A percentile compares a stretch with the other conserved stretches of the same genome.
phyloP scores from a whole-genome alignment of 768 basidiomycete genomes.

The Suillus occidentalis region DNA sequence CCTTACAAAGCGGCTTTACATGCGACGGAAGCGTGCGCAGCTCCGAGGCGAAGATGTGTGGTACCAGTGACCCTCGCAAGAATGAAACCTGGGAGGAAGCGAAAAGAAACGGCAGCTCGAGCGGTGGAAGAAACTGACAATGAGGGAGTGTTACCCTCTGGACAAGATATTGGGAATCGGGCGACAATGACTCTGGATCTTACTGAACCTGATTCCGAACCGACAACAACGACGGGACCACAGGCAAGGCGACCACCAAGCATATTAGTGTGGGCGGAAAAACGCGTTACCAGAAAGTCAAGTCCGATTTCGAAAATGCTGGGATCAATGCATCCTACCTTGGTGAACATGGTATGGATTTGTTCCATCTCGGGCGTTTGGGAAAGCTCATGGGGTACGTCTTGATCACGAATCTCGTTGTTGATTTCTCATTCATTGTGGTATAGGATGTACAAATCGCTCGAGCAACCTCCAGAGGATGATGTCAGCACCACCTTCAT shows the following conservation, averaged over 20 bases:
- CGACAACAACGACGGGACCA: slow-evolving; percentile 12
- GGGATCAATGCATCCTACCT: slow-evolving; percentile 49
- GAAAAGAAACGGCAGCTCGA: not conserved
- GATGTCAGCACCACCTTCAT: slow-evolving; percentile 22
- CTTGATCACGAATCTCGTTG: slow-evolving; percentile 21
- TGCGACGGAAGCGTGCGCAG: slow-evolving; percentile 68
- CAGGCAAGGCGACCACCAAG: slow-evolving; percentile 10
- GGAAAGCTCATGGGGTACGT: slow-evolving; percentile 43
- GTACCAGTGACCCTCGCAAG: slow-evolving; percentile 17
- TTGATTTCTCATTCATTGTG: slow-evolving; percentile 17
- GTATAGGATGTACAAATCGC: slow-evolving; percentile 25
- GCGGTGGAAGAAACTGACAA: not conserved
- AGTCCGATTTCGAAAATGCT: slow-evolving; percentile 38
- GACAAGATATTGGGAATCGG: slow-evolving; percentile 10
- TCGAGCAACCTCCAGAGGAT: slow-evolving; percentile 25
- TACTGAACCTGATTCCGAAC: slow-evolving; percentile 12
- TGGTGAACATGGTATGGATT: slow-evolving; percentile 40
- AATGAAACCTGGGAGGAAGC: slow-evolving; percentile 41
- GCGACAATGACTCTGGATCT: slow-evolving; percentile 7
- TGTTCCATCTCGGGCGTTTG: slow-evolving; percentile 39
- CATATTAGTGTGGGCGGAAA: slow-evolving; percentile 36
- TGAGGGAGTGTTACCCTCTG: slow-evolving; percentile 1
- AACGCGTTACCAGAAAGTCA: slow-evolving; percentile 43
- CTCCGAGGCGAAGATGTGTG: slow-evolving; percentile 34
- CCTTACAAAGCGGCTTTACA: slow-evolving; percentile 63